phyloP scores from a whole-genome alignment of 164 flowering plant genomes.

The Cinnamomum chago region DNA sequence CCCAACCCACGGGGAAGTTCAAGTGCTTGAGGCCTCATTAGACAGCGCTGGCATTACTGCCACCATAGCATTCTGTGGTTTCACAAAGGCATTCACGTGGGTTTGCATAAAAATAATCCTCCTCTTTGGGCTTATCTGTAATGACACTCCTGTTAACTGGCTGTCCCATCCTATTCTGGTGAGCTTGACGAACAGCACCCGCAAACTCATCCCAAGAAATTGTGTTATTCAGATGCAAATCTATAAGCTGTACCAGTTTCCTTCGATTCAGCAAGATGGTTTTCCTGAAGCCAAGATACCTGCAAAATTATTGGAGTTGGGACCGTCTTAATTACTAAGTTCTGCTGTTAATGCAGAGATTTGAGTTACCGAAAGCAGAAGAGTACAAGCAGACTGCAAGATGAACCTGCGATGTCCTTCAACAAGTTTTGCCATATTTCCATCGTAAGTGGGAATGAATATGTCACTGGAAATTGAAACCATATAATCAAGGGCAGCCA shows the following conservation, averaged over 20 bases:
- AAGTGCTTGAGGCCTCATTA: background rate
- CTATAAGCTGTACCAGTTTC: slow-evolving; percentile 65
- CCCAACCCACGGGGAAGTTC: background rate
- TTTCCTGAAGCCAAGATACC: slow-evolving; percentile 81
- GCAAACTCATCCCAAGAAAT: slow-evolving; percentile 71
- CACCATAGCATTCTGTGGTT: slow-evolving; percentile 36
- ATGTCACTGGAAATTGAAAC: slow-evolving; percentile 81
- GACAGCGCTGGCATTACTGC: slow-evolving; percentile 16
- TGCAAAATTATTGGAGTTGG: slow-evolving; percentile 25
- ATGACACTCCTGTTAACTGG: slow-evolving; percentile 52
- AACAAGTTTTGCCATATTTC: slow-evolving; percentile 96
- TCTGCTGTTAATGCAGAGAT: background rate
- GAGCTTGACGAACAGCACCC: slow-evolving; percentile 44
- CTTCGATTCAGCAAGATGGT: slow-evolving; percentile 64
- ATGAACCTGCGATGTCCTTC: slow-evolving; percentile 97
- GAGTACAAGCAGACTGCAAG: background rate
- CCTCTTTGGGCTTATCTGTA: slow-evolving; percentile 87
- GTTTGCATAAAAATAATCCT: slow-evolving; percentile 94
- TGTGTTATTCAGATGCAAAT: slow-evolving; percentile 70
- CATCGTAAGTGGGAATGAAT: slow-evolving; percentile 91
- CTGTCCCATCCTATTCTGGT: slow-evolving; percentile 62
- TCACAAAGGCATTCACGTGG: slow-evolving; percentile 89
- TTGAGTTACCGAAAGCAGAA: background rate
- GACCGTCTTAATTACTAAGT: background rate
- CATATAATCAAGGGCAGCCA: slow-evolving; percentile 96